These are phyloP conservation scores for Polyporus tsugae DNA, from an alignment of 1,284 basidiomycete genomes.

Conservation along the genomic window DNA sequence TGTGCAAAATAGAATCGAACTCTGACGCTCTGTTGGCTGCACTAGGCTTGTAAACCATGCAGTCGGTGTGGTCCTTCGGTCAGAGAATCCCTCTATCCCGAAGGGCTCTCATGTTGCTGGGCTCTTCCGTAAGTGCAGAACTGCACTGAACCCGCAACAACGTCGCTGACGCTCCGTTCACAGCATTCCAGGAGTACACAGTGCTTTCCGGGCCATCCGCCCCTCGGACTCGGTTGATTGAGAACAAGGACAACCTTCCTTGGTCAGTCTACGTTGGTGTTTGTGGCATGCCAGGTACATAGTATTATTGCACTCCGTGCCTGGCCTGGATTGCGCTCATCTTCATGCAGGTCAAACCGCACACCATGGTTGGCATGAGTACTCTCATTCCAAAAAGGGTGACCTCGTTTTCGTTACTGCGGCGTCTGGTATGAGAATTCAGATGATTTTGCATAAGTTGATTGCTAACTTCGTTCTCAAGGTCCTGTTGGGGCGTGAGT, in stretches of 20 bases:
- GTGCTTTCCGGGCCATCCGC: slow-evolving; percentile 10
- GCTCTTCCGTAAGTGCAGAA: slow-evolving; percentile 32
- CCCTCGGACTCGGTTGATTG: slow-evolving; percentile 28
- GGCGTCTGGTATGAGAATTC: slow-evolving; percentile 27
- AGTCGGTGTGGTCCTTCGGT: slow-evolving; percentile 53
- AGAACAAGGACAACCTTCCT: slow-evolving; percentile 38
- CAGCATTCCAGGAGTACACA: slow-evolving; percentile 37
- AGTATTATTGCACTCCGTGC: neutral
- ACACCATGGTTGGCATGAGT: slow-evolving; percentile 38
- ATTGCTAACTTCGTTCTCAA: neutral
- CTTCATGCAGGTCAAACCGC: slow-evolving; percentile 35
- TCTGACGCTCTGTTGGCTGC: neutral
- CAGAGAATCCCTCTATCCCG: slow-evolving; percentile 48
- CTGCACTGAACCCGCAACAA: slow-evolving; percentile 7
- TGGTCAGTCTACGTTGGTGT: slow-evolving; percentile 43
- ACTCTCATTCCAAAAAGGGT: slow-evolving; percentile 33
- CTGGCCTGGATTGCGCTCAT: neutral
- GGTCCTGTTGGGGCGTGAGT: slow-evolving; percentile 35
- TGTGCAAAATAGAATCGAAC: no score
- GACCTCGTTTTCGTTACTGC: slow-evolving; percentile 38
- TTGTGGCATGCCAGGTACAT: slow-evolving; percentile 43
- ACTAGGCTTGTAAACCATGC: slow-evolving; percentile 38
- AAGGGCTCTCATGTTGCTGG: slow-evolving; percentile 55
- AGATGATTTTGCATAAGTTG: neutral
- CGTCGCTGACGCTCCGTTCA: neutral